phyloP scores from a whole-genome alignment of 1,139 yeast genomes.

The Candida sp. region DNA sequence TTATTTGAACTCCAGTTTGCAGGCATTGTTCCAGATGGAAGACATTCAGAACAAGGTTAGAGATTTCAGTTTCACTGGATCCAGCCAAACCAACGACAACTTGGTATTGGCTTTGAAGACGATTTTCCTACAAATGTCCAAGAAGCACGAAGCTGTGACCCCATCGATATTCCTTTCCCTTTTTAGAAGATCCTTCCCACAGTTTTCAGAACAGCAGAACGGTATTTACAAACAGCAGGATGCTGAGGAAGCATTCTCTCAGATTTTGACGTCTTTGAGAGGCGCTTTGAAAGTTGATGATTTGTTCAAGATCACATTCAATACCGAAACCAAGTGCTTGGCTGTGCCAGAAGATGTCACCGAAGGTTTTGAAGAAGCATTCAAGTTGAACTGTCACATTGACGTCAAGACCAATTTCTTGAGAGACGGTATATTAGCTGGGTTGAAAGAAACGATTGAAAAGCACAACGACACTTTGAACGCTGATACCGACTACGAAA shows the following conservation, averaged over 20 bases:
- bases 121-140: constrained; percentile 51
- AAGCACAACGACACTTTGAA: constrained; percentile 76
- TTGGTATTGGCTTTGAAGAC: constrained; percentile 37
- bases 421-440: constrained; percentile 80
- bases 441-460: constrained; percentile 77
- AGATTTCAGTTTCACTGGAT: constrained; percentile 12
- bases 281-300: constrained; percentile 54
- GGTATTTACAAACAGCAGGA: constrained; percentile 95
- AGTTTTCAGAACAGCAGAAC: constrained; percentile 79
- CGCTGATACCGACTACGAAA: constrained; percentile 71
- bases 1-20: constrained; percentile 89
- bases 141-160: constrained; percentile 49
- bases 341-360: constrained; percentile 62
- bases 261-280: constrained; percentile 63
- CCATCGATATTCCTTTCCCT: constrained; percentile 70
- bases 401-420: constrained; percentile 84
- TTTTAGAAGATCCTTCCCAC: constrained; percentile 76
- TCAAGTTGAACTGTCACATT: constrained; percentile 89
- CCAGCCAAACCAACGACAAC: constrained; percentile 14
- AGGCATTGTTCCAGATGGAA: constrained; percentile 71
- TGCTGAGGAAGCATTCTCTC: constrained; percentile 96
- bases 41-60: constrained; percentile 51
- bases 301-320: constrained; percentile 68
- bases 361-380: constrained; percentile 48
- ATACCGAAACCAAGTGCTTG: constrained; percentile 60